These are phyloP conservation scores for Mycena vulgaris DNA, from an alignment of 768 basidiomycete genomes.

Conservation along the genomic window DNA sequence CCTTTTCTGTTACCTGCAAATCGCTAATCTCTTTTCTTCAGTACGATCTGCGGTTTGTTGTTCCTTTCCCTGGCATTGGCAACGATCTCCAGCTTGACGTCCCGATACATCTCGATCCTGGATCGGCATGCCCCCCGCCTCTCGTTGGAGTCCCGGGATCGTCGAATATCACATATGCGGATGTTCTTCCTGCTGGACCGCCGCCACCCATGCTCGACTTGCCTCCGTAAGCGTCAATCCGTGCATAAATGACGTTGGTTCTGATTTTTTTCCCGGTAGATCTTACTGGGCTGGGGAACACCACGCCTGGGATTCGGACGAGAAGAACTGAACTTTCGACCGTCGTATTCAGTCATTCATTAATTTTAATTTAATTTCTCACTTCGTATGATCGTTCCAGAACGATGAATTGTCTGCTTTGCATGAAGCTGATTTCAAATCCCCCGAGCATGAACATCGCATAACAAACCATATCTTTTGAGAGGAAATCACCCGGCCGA, in stretches of 20 bases:
- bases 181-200: slow-evolving; percentile 23
- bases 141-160: slow-evolving; percentile 18
- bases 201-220: slow-evolving; percentile 30
- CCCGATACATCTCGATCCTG: slow-evolving; percentile 25
- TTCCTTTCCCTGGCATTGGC: slow-evolving; percentile 31
- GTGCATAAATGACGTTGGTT: neutral
- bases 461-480: no score
- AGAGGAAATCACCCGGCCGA: no score
- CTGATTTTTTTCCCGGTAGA: neutral
- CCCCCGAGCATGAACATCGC: no score
- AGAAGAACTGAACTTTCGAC: slow-evolving; percentile 14
- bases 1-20: neutral
- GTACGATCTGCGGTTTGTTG: slow-evolving; percentile 21
- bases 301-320: slow-evolving; percentile 22
- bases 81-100: slow-evolving; percentile 26
- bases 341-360: no score
- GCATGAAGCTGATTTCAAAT: no score
- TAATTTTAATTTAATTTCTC: no score
- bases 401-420: no score
- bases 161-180: slow-evolving; percentile 19
- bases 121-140: slow-evolving; percentile 28
- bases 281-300: slow-evolving; percentile 21
- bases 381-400: no score
- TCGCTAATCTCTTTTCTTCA: neutral
- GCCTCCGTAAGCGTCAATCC: slow-evolving; percentile 16